Evolutionary conservation across 78 protist species (phyloP).

Genomic region (Diacronema lutheri): DNA sequence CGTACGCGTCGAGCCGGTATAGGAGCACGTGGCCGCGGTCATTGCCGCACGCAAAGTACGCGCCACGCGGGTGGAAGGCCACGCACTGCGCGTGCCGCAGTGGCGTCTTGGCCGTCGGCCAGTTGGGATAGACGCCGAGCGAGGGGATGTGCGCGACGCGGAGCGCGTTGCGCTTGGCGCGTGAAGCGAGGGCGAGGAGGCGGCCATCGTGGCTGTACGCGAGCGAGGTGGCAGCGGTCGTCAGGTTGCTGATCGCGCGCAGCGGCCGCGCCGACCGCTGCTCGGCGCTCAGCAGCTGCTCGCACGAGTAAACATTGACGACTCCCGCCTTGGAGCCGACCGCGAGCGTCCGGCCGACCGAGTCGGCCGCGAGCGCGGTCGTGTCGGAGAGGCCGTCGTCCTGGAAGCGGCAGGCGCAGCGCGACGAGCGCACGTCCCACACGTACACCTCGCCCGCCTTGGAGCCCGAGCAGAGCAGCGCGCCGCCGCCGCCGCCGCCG

Average conservation of each 20-base stretch:
- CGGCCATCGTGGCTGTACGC: neutral
- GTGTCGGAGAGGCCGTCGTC: slow-evolving; percentile 13
- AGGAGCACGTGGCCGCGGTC: slow-evolving; percentile 45
- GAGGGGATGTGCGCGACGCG: slow-evolving; percentile 33
- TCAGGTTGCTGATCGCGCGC: slow-evolving; percentile 37
- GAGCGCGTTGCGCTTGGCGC: neutral
- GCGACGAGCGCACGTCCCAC: slow-evolving; percentile 31
- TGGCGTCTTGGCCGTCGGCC: slow-evolving; percentile 59
- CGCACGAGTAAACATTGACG: slow-evolving; percentile 40
- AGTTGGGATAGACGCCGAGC: slow-evolving; percentile 47
- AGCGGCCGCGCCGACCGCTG: neutral
- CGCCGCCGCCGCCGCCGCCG: neutral
- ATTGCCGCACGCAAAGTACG: slow-evolving; percentile 30
- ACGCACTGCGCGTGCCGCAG: neutral
- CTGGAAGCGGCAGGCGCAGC: slow-evolving; percentile 24
- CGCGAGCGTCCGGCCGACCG: slow-evolving; percentile 4
- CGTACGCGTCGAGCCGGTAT: slow-evolving; percentile 47
- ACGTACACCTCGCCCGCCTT: neutral
- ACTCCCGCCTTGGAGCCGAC: slow-evolving; percentile 37
- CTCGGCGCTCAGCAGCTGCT: neutral
- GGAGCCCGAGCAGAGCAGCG: neutral
- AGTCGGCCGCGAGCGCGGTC: neutral
- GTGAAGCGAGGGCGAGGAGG: slow-evolving; percentile 7
- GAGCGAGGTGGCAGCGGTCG: slow-evolving; percentile 29
- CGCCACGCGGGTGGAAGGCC: slow-evolving; percentile 37